Base-by-base conservation (phyloP, 129 eudicot genomes). In the Glebionis coronaria region DNA sequence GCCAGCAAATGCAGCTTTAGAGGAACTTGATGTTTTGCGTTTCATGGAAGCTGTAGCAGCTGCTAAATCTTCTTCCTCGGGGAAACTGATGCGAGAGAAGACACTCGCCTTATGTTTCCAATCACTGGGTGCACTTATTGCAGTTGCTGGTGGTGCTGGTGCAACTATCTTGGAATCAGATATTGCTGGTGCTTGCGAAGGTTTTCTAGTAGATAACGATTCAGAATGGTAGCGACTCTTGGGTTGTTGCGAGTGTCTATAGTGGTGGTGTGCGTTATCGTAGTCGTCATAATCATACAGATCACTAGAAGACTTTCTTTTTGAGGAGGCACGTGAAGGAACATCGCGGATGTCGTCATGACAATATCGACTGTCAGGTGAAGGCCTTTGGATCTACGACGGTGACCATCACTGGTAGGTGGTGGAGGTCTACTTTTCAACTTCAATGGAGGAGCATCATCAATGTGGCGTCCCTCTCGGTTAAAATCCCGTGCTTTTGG, bases 21-120 rank as follows among this genome's bases (percentile, higher is more conserved):
- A 63, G 4, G 86, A 67, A 9, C 74, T 73, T 9, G 91, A 69
- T 3, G 80, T 61, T 84, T 88, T 85, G 10, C 84, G 81, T 73
- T 88, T 91, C 87, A 85, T 91, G 27, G 83, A 72, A 18, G 74
- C 78, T 4, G 72, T 74, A 5, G 67, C n/a, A n/a, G n/a, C n/a
- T n/a, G n/a, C n/a, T n/a, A n/a, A n/a, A n/a, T n/a, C n/a, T n/a
- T n/a, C n/a, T n/a, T n/a, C n/a, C n/a, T n/a, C n/a, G n/a, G n/a
- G n/a, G n/a, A n/a, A n/a, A n/a, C n/a, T n/a, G n/a, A n/a, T n/a
- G n/a, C n/a, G n/a, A n/a, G n/a, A n/a, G n/a, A n/a, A n/a, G n/a
- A n/a, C n/a, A n/a, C n/a, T n/a, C n/a, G n/a, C n/a, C n/a, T n/a
- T n/a, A n/a, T n/a, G n/a, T n/a, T n/a, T n/a, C n/a, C n/a, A n/a